These are phyloP conservation scores for Circinella umbellata DNA, from an alignment of 371 early-diverging fungal species.

Conservation along the genomic window DNA sequence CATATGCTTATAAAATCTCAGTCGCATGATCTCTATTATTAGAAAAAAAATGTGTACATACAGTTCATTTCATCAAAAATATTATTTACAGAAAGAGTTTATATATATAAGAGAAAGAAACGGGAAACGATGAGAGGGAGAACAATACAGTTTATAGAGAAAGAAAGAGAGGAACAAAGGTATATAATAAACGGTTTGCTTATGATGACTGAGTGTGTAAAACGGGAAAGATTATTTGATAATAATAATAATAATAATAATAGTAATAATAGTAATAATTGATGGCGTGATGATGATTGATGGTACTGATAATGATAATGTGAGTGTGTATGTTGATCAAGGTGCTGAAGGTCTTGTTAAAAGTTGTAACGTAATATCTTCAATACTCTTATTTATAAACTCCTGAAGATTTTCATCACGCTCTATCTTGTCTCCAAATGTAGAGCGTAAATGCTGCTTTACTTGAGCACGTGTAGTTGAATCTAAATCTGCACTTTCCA, in stretches of 20 bases:
- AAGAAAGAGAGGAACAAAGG: not conserved
- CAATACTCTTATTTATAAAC: slow-evolving; percentile 31
- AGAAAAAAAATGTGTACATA: slow-evolving; percentile 1
- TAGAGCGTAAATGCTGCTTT: slow-evolving; percentile 31
- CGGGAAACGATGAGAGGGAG: not conserved
- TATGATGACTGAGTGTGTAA: not conserved
- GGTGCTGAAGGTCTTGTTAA: slow-evolving; percentile 16
- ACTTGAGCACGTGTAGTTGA: slow-evolving; percentile 43
- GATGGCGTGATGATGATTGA: not conserved
- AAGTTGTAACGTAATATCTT: slow-evolving; percentile 32
- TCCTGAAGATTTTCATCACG: slow-evolving; percentile 19
- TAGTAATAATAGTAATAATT: too few relatives aligned
- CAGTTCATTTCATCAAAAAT: not conserved
- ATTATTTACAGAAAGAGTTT: not conserved
- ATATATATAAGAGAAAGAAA: not conserved
- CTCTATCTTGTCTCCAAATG: slow-evolving; percentile 29
- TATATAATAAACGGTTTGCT: not conserved
- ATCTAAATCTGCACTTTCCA: slow-evolving; percentile 35
- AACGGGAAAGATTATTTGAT: too few relatives aligned
- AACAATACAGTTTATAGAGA: not conserved
- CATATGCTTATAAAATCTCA: not conserved
- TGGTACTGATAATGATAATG: too few relatives aligned
- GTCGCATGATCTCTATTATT: not conserved
- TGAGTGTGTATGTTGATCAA: too few relatives aligned
- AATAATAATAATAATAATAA: too few relatives aligned